Evolutionary conservation across 768 basidiomycete genomes (phyloP).

Genomic region (Rhodotorula diobovata): DNA sequence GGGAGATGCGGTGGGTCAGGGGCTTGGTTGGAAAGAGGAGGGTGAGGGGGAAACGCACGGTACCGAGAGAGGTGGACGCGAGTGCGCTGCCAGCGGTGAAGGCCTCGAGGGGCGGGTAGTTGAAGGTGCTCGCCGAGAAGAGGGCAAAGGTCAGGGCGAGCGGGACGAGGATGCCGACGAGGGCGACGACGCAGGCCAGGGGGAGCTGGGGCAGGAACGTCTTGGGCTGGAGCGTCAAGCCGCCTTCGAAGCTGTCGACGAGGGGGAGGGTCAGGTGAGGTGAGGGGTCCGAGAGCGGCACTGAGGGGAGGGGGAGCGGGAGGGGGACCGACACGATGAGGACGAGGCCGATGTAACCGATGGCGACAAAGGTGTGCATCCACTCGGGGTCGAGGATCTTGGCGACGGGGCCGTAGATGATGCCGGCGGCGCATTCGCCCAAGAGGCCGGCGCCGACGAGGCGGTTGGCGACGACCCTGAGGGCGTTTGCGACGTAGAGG

Average conservation of each 20-base stretch:
- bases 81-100: slow-evolving; percentile 64
- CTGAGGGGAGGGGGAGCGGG: neutral
- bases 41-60: slow-evolving; percentile 35
- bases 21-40: neutral
- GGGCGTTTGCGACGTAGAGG: slow-evolving; percentile 56
- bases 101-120: slow-evolving; percentile 46
- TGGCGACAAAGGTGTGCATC: slow-evolving; percentile 53
- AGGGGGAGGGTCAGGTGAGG: neutral
- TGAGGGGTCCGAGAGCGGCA: neutral
- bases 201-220: slow-evolving; percentile 54
- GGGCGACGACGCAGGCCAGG: slow-evolving; percentile 50
- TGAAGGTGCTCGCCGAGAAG: slow-evolving; percentile 10
- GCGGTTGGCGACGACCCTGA: slow-evolving; percentile 51
- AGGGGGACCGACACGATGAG: slow-evolving; percentile 53
- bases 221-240: slow-evolving; percentile 55
- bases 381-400: slow-evolving; percentile 50
- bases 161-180: slow-evolving; percentile 51
- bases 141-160: slow-evolving; percentile 55
- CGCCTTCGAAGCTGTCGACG: slow-evolving; percentile 49
- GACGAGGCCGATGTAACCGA: slow-evolving; percentile 54
- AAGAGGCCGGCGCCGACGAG: slow-evolving; percentile 54
- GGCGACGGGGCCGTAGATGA: slow-evolving; percentile 57
- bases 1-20: neutral
- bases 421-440: slow-evolving; percentile 58
- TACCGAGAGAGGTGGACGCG: slow-evolving; percentile 63